phyloP scores from a whole-genome alignment of 805 yeast species.

The Cyberlindnera mississippiensis region DNA sequence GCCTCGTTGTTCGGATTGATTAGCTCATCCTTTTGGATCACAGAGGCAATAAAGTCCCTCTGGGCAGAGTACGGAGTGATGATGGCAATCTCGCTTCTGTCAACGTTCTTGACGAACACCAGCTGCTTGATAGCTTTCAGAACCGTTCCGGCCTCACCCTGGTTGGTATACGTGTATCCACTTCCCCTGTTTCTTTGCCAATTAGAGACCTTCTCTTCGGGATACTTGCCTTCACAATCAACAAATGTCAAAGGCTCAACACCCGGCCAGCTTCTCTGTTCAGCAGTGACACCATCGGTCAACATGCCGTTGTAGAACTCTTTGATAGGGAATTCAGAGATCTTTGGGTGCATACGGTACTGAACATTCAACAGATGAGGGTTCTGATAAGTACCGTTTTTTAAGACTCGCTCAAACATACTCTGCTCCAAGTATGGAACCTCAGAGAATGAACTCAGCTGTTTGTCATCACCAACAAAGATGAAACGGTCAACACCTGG shows the following conservation, averaged over 20 bases:
- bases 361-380: constrained; percentile 70
- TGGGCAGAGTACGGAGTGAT: constrained; percentile 79
- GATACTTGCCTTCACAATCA: constrained; percentile 47
- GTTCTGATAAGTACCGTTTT: constrained; percentile 54
- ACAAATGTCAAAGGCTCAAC: constrained; percentile 58
- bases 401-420: constrained; percentile 60
- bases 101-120: constrained; percentile 50
- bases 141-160: constrained; percentile 47
- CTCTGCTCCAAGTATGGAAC: constrained; percentile 65
- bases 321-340: constrained; percentile 54
- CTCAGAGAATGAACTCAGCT: constrained; percentile 66
- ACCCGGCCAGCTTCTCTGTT: constrained; percentile 42
- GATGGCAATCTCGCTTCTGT: constrained; percentile 51
- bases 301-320: constrained; percentile 47
- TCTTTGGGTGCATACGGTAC: constrained; percentile 64
- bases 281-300: constrained; percentile 55
- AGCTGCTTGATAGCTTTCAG: constrained; percentile 45
- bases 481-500: constrained; percentile 63
- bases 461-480: constrained; percentile 75
- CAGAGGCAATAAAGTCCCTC: constrained; percentile 54
- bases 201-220: constrained; percentile 47
- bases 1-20: constrained; percentile 51
- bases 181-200: constrained; percentile 37
- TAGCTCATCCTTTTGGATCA: constrained; percentile 44
- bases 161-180: constrained; percentile 58